Base-by-base conservation (phyloP, 768 basidiomycete species). In the Kockovaella imperatae region DNA sequence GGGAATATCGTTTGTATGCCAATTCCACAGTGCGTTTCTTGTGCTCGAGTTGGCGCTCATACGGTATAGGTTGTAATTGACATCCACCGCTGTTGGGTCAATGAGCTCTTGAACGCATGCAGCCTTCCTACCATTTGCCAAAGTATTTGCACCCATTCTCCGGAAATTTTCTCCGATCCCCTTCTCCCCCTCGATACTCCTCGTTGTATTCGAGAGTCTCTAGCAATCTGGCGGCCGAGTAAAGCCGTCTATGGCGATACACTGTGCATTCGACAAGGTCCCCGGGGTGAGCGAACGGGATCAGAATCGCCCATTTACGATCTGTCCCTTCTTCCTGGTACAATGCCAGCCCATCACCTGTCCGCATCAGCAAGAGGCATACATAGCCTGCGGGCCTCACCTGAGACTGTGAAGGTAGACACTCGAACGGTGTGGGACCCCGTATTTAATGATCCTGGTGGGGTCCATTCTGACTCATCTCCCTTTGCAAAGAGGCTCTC, bases 31-130 rank as follows among this genome's bases (percentile, higher is more conserved):
- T 66, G 26, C 50, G 54, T 20, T 53, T 79, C 68, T 99, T 99
- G 48, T 93, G 75, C 10, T 81, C 77, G 17, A 97, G 78, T 60
- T 97, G 95, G 3, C 76, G 80, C 23, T 83, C 80, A 59, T 93
- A 95, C 0, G 89, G 81, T 1, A 96, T 75, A 32, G 84, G 87
- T 75, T 95, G 90, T 67, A 89, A 88, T 70, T 97, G 93, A 67
- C 93, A 99, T 1, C 93, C 93, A 0, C 80, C 70, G 35, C 71
- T 70, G 7, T 36, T 48, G 14, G 6, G 35, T 45, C 21, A 11
- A 25, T 44, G 3, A 46, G 36, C 39, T 32, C 14, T 25, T 35
- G 13, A n/a, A 30, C 29, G n/a, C 10, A 32, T n/a, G 31, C 38
- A 18, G 29, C 8, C 15, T 29, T 60, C 68, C 53, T 20, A 86